Evolutionary conservation across 192 early-diverging fungal species (phyloP), one percentile per base, ranked within the genome.

Genomic region (Entomortierella parvispora): DNA sequence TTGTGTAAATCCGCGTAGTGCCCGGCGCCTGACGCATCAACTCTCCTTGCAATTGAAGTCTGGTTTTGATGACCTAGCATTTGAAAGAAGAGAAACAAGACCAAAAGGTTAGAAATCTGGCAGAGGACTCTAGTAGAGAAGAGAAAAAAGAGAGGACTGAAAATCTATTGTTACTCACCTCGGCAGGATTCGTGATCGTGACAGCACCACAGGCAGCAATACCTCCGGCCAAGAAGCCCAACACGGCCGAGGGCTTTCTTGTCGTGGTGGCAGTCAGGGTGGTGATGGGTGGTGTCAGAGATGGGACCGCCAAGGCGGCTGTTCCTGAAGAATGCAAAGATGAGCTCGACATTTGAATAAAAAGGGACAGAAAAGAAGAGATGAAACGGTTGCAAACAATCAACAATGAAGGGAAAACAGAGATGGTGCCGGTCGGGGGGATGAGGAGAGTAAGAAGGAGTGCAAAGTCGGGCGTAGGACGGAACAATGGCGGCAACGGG

Each of bases 161-260:
- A 17, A 1, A 40, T 40, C 12, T 47, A 44, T 25, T 26, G 34
- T 17, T 2, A 17, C 40, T 58, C 82, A 94, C 94, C 89, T 98
- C 95, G 80, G 92, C 90, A 2, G 95, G 95, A 82, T 98, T 98
- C n/a, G 95, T 96, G 58, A 98, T 91, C 8, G 96, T 98, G 26
- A 96, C 96, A 15, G 96, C 94, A 14, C 90, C 89, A 79, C 94
- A 95, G 25, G 94, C 94, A 28, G 95, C 95, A 49, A 93, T 69
- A 48, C 93, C 93, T 50, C 93, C 95, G 14, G 90, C 84, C 22
- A 91, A 58, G 82, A 95, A 95, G 3, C 90, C 88, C 25, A 74
- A 65, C 25, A 81, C 31, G 1, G 86, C 81, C 33, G 57, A 83
- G 22, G 48, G 84, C 64, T 50, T 81, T 51, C 45, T 81, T 70